Evolutionary conservation across 1,139 yeast species (phyloP), one percentile per base, ranked within the genome.

Genomic region (Taphrina confusa): DNA sequence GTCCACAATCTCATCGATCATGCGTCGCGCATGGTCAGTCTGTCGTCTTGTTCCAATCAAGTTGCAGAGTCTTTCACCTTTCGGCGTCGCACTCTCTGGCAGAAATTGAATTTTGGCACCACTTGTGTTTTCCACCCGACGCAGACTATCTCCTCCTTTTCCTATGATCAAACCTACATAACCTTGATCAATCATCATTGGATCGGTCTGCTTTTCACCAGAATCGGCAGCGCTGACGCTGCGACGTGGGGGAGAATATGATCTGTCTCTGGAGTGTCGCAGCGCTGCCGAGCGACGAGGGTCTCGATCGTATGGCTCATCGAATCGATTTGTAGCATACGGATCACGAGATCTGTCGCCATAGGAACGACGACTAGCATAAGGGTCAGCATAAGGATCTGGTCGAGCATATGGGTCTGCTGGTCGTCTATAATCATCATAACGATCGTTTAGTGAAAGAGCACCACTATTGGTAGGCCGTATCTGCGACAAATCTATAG

Each of bases 161-260:
- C 68, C 68, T 30, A 66, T 66, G 46, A 66, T 61, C 20, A 66
- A 61, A 12, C 69, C 69, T 3, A 66, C 67, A 44, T 63, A 66
- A 20, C 60, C 61, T n/a, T 63, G 61, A 33, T 66, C 65, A 23
- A 66, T 67, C 33, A 62, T 50, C 22, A 66, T 40, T 4, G 65
- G 57, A 18, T 63, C 65, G 4, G 65, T 57, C 14, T 31, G 51
- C 27, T 54, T 54, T 14, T 34, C 40, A 25, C 25, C 34, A 25
- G 49, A 22, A 27, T 54, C 58, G 22, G 36, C 39, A 4, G 49
- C 57, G n/a, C 57, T 42, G 22, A 27, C 45, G 28, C 51, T 37
- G 18, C 58, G 50, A 11, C 58, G 31, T 9, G 50, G 51, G 27
- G 58, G 58, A 11, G 58, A 54, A 28, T 42, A 44, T 9, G 58